These are phyloP conservation scores for Terfezia claveryi DNA, from an alignment of 495 filamentous ascomycete genomes.

Conservation along the genomic window DNA sequence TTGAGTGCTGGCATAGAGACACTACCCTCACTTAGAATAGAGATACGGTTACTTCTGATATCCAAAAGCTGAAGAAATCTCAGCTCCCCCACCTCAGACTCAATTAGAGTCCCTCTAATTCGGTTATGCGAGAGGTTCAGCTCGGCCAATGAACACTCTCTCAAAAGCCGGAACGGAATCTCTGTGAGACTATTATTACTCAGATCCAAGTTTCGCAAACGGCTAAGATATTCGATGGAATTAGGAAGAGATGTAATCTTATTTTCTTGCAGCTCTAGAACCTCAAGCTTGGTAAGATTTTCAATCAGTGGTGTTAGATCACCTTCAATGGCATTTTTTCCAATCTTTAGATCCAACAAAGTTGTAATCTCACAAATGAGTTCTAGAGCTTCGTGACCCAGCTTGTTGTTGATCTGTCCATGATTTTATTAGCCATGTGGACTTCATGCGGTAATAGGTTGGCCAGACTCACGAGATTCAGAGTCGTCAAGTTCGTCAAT, in stretches of 20 bases:
- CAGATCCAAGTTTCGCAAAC: conserved; percentile 53
- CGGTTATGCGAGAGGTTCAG: conserved; percentile 60
- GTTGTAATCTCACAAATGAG: conserved; percentile 44
- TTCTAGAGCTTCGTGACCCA: conserved; percentile 46
- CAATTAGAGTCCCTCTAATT: conserved; percentile 48
- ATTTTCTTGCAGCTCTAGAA: conserved; percentile 64
- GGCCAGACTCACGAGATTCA: conserved; percentile 42
- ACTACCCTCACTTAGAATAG: conserved; percentile 28
- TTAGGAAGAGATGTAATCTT: conserved; percentile 52
- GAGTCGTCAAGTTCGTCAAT: conserved; percentile 33
- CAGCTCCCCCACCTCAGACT: conserved; percentile 31
- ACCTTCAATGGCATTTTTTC: conserved; percentile 53
- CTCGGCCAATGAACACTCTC: conserved; percentile 46
- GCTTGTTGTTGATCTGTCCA: conserved; percentile 50
- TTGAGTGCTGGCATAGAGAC: conserved; percentile 51
- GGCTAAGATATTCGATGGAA: conserved; percentile 37
- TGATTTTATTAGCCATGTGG: conserved; percentile 3
- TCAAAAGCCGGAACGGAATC: conserved; percentile 46
- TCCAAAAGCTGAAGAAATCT: conserved; percentile 49
- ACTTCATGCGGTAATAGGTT: neutral
- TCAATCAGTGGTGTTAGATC: conserved; percentile 34
- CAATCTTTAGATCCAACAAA: conserved; percentile 60
- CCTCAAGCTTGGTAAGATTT: conserved; percentile 44
- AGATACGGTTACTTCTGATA: conserved; percentile 51
- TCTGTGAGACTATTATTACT: conserved; percentile 48